Base-by-base conservation (phyloP, 768 basidiomycete species). In the Russula ochroleuca region DNA sequence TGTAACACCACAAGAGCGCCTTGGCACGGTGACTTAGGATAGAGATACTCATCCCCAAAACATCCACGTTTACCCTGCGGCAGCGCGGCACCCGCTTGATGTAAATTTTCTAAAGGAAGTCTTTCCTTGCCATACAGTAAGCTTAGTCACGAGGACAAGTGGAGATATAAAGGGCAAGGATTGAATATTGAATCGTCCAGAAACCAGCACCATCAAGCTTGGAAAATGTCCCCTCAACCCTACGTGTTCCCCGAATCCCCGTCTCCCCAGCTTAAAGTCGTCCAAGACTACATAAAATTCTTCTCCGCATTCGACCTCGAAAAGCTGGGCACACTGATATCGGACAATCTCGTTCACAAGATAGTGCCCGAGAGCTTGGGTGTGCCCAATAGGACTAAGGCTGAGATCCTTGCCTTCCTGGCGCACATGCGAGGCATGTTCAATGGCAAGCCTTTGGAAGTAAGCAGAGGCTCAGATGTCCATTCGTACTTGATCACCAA, bases 211-310 rank as follows among this genome's bases (percentile, higher is more conserved):
- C 61, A 35, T 53, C 41, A n/a, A 9, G 3, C 31, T 8, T 19
- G 10, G 23, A 55, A 25, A 5, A 61, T 48, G 61, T 38, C n/a
- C 11, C 31, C 17, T 15, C 31, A 7, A 21, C 21, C 21, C 21
- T 61, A 52, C 52, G 50, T 47, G 5, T 61, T 53, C 15, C 52
- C 52, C 21, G 14, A n/a, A n/a, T 5, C 3, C 33, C 31, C 59
- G 14, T 54, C 41, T 47, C 43, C n/a, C 0, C 53, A 55, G 13
- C 23, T 61, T 35, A 38, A 38, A 41, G 38, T 31, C 47, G 25
- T 53, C 13, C 37, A n/a, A n/a, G 52, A 60, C 2, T 45, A 45
- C 28, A 19, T 53, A 5, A 28, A 49, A 23, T 62, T 9, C 47
- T 11, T 56, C 47, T 9, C 45, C n/a, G 37, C 2, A 2, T 62